Evolutionary conservation across 805 yeast genomes (phyloP).

Genomic region (Wickerhamiella musiphila): DNA sequence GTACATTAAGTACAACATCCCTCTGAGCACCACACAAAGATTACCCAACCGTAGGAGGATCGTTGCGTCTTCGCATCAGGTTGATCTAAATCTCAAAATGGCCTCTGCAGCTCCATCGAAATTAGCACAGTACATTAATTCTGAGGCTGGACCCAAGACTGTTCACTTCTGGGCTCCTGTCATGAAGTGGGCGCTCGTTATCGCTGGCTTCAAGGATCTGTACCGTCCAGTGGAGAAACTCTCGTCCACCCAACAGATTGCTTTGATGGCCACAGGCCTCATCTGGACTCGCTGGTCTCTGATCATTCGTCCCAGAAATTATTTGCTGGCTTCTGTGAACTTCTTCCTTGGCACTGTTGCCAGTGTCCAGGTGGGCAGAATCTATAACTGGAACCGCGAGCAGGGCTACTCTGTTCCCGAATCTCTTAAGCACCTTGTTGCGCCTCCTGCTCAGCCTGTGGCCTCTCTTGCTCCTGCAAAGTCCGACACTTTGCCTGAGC

Average conservation of each 20-base stretch:
- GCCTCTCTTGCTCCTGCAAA: background rate
- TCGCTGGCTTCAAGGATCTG: slow-evolving; percentile 80
- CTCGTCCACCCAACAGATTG: slow-evolving; percentile 76
- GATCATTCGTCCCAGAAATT: slow-evolving; percentile 78
- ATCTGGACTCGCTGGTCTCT: slow-evolving; percentile 99
- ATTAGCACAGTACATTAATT: slow-evolving; percentile 54
- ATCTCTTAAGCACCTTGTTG: slow-evolving; percentile 39
- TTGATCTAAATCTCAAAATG: too few relatives aligned
- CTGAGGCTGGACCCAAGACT: slow-evolving; percentile 94
- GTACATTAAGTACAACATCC: too few relatives aligned
- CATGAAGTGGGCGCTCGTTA: slow-evolving; percentile 64
- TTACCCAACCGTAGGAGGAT: too few relatives aligned
- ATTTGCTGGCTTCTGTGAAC: slow-evolving; percentile 78
- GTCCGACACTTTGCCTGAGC: too few relatives aligned
- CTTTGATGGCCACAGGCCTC: slow-evolving; percentile 77
- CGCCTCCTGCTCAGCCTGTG: slow-evolving; percentile 3
- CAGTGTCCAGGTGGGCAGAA: slow-evolving; percentile 61
- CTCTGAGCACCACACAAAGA: too few relatives aligned
- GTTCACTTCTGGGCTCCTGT: slow-evolving; percentile 80
- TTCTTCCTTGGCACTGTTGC: slow-evolving; percentile 87
- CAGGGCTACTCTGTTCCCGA: slow-evolving; percentile 47
- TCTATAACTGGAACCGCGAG: slow-evolving; percentile 43
- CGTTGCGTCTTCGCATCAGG: too few relatives aligned
- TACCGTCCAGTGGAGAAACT: slow-evolving; percentile 83
- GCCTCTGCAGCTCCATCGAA: slow-evolving; percentile 9